Base-by-base conservation (phyloP, 768 basidiomycete genomes). In the Galerina sulciceps region DNA sequence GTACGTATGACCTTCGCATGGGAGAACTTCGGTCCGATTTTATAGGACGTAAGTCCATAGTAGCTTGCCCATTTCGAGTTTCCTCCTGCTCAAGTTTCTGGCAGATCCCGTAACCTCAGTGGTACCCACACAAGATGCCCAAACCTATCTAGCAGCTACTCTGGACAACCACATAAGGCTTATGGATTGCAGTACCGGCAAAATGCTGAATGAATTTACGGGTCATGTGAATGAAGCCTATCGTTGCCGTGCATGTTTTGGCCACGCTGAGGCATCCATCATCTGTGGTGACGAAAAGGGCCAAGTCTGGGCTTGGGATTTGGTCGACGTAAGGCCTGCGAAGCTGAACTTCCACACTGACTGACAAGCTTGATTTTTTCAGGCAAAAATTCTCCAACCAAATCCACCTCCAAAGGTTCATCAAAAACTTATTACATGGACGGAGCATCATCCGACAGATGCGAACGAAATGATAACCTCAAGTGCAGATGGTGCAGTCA, bases 1-100 rank as follows among this genome's bases (percentile, higher is more conserved):
- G 97, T 17, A 93, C 93, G 9, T 98, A 99, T 73, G 97, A 99
- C 73, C 80, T 99, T 34, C 89, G 97, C 52, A 94, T 90, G 78
- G 97, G 97, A 20, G 87, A 96, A 70, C 76, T 98, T 26, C 85
- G 90, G 8, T 83, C 91, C 43, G 97, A 99, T 72, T 94, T 87
- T 68, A 84, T 99, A 63, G 96, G 96, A 8, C 85, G 94, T 96
- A 71, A 66, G 93, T 85, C 13, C 20, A 38, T 36, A 36, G 36
- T 45, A 3, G 36, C 22, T 44, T 20, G 31, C 40, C 43, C 23
- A 51, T 50, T 42, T 47, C 43, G 47, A 40, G 38, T 49, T 37
- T 43, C 23, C 15, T 57, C 59, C 10, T 43, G 52, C 31, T 58
- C 49, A 63, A 54, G 38, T 58, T 15, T 31, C 49, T 35, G 57